phyloP scores from a whole-genome alignment of 73 alveolate species.

The Paramecium octaurelia region DNA sequence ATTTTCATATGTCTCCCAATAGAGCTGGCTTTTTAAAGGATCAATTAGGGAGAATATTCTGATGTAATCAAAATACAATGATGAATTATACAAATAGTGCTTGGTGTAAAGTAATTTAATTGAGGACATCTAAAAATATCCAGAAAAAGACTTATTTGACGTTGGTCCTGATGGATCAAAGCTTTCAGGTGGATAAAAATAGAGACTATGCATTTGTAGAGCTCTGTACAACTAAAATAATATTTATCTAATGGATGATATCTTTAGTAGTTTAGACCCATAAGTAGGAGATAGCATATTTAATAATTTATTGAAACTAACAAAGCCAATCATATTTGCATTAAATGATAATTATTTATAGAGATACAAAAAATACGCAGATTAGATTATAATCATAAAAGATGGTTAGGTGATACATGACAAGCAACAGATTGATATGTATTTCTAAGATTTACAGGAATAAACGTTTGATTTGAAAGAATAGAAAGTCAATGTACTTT shows the following conservation, averaged over 20 bases:
- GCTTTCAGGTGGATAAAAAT: constrained; percentile 57
- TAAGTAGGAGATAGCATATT: constrained; percentile 50
- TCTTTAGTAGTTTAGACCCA: constrained; percentile 53
- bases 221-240: constrained; percentile 12
- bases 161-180: constrained; percentile 61
- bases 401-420: not conserved
- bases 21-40: constrained; percentile 83
- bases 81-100: constrained; percentile 73
- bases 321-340: not conserved
- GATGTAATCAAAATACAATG: constrained; percentile 72
- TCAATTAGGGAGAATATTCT: constrained; percentile 84
- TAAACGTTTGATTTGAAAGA: not conserved
- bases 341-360: not conserved
- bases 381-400: not conserved
- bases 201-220: constrained; percentile 35
- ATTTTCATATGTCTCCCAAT: constrained; percentile 75
- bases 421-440: not conserved
- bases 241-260: constrained; percentile 46
- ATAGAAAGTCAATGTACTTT: not conserved
- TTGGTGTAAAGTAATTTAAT: constrained; percentile 71
- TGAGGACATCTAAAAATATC: constrained; percentile 73
- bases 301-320: not conserved
- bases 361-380: not conserved
- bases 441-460: not conserved
- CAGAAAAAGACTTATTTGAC: not conserved